Percentiles rank a stretch among this genome's conserved stretches.
phyloP scores from a whole-genome alignment of 2,329 filamentous ascomycete species.

The Knufia fluminis region DNA sequence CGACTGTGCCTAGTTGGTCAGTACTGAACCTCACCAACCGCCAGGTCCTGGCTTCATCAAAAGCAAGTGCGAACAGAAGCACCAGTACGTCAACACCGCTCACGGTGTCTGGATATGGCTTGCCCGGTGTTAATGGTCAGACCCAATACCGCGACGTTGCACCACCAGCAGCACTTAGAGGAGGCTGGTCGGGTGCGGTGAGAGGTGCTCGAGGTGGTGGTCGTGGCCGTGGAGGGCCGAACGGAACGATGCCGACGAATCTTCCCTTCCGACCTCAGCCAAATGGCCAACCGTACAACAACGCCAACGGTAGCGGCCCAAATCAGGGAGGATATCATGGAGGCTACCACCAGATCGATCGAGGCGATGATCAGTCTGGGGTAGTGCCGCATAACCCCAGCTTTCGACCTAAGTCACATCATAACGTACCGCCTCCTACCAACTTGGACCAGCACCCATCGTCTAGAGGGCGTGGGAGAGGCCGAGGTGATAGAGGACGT shows the following conservation, averaged over 20 bases:
- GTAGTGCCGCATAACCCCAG: constrained; percentile 47
- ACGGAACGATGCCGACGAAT: constrained; percentile 14
- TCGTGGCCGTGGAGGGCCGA: constrained; percentile 26
- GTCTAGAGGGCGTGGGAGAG: constrained; percentile 28
- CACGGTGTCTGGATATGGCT: constrained; percentile 48
- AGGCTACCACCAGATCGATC: constrained; percentile 37
- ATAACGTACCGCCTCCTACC: constrained; percentile 41
- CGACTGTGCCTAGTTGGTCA: constrained; percentile 78
- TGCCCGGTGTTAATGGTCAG: constrained; percentile 48
- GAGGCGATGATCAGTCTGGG: constrained; percentile 43
- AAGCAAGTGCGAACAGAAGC: constrained; percentile 29
- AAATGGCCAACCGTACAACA: constrained; percentile 12
- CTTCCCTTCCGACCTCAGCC: constrained; percentile 17
- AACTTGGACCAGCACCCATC: constrained; percentile 25
- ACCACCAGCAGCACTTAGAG: constrained; percentile 48
- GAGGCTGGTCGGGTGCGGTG: constrained; percentile 51
- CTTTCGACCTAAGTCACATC: constrained; percentile 47
- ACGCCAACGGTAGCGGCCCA: constrained; percentile 9
- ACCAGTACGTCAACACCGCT: constrained; percentile 49
- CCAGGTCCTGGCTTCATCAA: constrained; percentile 59
- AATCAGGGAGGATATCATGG: constrained; percentile 22
- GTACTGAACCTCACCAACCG: constrained; percentile 79
- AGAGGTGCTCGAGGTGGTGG: constrained; percentile 20
- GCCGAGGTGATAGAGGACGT: constrained; percentile 25
- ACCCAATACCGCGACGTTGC: constrained; percentile 51